Percentiles rank a stretch among this genome's conserved stretches.
Evolutionary conservation across 2,329 filamentous ascomycete species (phyloP).

Genomic region (Diaporthe sp.): DNA sequence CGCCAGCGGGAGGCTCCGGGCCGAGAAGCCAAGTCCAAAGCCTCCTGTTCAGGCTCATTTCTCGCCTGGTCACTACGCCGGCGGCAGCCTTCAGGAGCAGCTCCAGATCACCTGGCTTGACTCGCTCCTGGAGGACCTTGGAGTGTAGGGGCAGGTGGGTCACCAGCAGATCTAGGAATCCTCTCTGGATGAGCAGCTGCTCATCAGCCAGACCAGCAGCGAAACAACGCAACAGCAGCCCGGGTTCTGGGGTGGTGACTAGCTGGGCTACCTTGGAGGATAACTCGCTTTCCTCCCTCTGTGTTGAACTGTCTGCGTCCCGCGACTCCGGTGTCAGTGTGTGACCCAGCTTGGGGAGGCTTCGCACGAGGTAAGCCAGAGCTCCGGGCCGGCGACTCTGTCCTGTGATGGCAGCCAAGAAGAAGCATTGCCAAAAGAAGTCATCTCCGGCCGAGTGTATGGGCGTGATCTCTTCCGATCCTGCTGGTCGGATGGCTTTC

Average conservation of each 20-base stretch:
- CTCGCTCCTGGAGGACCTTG: slow-evolving; percentile 80
- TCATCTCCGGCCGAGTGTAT: slow-evolving; percentile 77
- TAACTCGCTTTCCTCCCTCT: slow-evolving; percentile 58
- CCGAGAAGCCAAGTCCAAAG: slow-evolving; percentile 98
- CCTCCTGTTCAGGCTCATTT: slow-evolving; percentile 96
- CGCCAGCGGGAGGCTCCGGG: slow-evolving; percentile 70
- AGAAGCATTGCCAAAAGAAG: slow-evolving; percentile 99
- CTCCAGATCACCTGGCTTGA: slow-evolving; percentile 82
- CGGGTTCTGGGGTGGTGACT: slow-evolving; percentile 91
- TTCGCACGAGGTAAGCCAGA: slow-evolving; percentile 85
- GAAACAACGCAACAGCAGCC: slow-evolving; percentile 90
- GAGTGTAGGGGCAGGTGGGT: slow-evolving; percentile 90
- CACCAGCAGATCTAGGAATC: slow-evolving; percentile 92
- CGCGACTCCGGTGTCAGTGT: slow-evolving; percentile 50
- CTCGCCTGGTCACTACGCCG: slow-evolving; percentile 88
- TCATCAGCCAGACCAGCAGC: slow-evolving; percentile 89
- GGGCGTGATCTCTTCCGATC: slow-evolving; percentile 63
- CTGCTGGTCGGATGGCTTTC: slow-evolving; percentile 69
- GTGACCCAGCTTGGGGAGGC: slow-evolving; percentile 79
- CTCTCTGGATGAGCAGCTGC: slow-evolving; percentile 91
- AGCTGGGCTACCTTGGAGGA: slow-evolving; percentile 71
- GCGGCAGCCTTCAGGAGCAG: slow-evolving; percentile 85
- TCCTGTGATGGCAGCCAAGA: slow-evolving; percentile 92
- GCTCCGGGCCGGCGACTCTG: slow-evolving; percentile 87
- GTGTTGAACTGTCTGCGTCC: slow-evolving; percentile 48